Percentiles rank a stretch among this genome's conserved stretches.
These are phyloP conservation scores for Fraxinus pennsylvanica DNA, from an alignment of 257 asterid species.

Conservation along the genomic window DNA sequence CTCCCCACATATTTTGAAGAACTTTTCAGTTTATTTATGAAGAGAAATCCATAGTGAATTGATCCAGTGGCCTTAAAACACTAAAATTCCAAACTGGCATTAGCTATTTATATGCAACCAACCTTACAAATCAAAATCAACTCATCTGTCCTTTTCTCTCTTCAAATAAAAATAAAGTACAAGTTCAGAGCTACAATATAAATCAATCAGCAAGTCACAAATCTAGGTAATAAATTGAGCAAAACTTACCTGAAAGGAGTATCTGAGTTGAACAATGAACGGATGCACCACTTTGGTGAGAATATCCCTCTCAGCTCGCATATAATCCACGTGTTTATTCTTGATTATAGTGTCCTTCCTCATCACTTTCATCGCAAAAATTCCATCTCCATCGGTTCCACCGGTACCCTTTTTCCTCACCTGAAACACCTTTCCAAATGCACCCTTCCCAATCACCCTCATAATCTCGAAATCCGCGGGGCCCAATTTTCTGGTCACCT, in stretches of 20 bases:
- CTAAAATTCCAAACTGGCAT: slow-evolving; percentile 4
- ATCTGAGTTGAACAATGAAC: slow-evolving; percentile 78
- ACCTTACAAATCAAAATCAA: slow-evolving; percentile 4
- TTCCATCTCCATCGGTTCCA: slow-evolving; percentile 61
- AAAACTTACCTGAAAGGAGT: slow-evolving; percentile 73
- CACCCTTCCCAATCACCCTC: slow-evolving; percentile 90
- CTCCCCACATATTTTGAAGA: not conserved
- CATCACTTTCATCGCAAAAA: slow-evolving; percentile 92
- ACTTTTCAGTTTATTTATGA: not conserved
- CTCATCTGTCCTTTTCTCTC: not conserved
- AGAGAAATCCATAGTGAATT: not conserved
- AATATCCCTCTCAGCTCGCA: slow-evolving; percentile 92
- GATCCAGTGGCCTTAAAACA: not conserved
- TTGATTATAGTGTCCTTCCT: slow-evolving; percentile 80
- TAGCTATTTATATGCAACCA: slow-evolving; percentile 19
- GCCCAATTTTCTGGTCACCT: slow-evolving; percentile 45
- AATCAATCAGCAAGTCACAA: slow-evolving; percentile 1
- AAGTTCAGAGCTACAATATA: not conserved
- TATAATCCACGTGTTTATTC: slow-evolving; percentile 90
- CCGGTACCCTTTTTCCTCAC: slow-evolving; percentile 59
- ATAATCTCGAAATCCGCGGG: slow-evolving; percentile 80
- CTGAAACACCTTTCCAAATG: slow-evolving; percentile 95
- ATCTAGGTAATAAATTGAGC: not conserved
- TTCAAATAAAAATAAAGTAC: slow-evolving; percentile 11
- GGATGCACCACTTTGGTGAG: slow-evolving; percentile 93